Evolutionary conservation across 208 protist genomes (phyloP).

Genomic region (Jaenimonas drosophilae): DNA sequence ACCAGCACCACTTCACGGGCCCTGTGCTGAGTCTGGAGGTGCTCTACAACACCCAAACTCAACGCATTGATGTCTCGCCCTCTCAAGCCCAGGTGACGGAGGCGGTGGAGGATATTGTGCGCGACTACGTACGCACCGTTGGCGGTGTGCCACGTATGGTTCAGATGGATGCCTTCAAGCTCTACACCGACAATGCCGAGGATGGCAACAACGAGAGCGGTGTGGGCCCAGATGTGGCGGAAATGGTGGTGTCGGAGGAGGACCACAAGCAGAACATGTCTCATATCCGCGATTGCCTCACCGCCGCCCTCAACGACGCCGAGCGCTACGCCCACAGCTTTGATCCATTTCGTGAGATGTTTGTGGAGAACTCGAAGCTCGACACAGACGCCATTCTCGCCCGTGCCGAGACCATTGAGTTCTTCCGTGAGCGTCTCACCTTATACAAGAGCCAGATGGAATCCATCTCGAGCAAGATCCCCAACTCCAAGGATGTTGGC

Average conservation of each 20-base stretch:
- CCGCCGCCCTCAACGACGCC: slow-evolving; percentile 64
- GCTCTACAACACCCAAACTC: slow-evolving; percentile 57
- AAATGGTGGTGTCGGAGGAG: slow-evolving; percentile 87
- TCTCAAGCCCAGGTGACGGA: slow-evolving; percentile 57
- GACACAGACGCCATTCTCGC: slow-evolving; percentile 46
- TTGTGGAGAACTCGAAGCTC: slow-evolving; percentile 72
- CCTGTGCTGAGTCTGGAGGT: slow-evolving; percentile 75
- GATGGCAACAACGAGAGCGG: slow-evolving; percentile 43
- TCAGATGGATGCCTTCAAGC: slow-evolving; percentile 83
- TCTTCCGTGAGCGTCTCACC: slow-evolving; percentile 78
- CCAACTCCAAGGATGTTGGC: slow-evolving; percentile 74
- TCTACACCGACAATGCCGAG: slow-evolving; percentile 74
- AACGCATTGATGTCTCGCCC: slow-evolving; percentile 64
- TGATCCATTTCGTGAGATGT: slow-evolving; percentile 83
- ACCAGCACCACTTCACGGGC: slow-evolving; percentile 24
- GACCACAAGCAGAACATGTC: slow-evolving; percentile 72
- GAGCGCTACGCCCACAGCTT: slow-evolving; percentile 75
- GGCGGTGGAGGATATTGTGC: slow-evolving; percentile 77
- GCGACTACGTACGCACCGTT: slow-evolving; percentile 87
- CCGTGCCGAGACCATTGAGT: slow-evolving; percentile 61
- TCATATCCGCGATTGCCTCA: slow-evolving; percentile 57
- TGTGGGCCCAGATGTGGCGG: slow-evolving; percentile 77
- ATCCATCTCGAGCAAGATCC: slow-evolving; percentile 79
- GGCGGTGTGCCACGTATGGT: slow-evolving; percentile 74
- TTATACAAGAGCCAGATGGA: slow-evolving; percentile 85